A percentile compares a stretch with the other conserved stretches of the same genome.
phyloP scores from a whole-genome alignment of 305 asterid species.

The Plantago lanceolata region DNA sequence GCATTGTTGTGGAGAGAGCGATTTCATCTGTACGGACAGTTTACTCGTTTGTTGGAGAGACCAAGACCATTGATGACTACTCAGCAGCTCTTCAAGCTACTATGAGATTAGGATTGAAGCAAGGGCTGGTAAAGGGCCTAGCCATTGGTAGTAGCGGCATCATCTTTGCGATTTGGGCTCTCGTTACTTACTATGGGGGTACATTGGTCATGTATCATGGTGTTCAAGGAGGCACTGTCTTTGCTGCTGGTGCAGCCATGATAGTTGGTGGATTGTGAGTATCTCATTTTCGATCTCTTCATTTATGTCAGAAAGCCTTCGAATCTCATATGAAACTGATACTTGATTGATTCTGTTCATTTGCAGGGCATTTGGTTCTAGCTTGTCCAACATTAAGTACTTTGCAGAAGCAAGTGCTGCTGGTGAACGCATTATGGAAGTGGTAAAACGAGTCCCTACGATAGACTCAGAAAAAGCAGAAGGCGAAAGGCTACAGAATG shows the following conservation, averaged over 20 bases:
- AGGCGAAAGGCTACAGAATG: constrained; percentile 47
- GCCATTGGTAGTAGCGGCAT: constrained; percentile 87
- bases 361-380: constrained; percentile 74
- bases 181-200: constrained; percentile 80
- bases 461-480: constrained; percentile 70
- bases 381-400: constrained; percentile 71
- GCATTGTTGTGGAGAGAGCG: constrained; percentile 70
- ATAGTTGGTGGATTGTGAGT: constrained; percentile 87
- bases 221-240: constrained; percentile 76
- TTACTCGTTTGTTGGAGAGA: constrained; percentile 79
- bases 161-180: constrained; percentile 81
- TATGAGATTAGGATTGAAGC: constrained; percentile 58
- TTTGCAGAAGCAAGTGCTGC: constrained; percentile 83
- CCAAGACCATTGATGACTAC: constrained; percentile 42
- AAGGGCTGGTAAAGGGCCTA: constrained; percentile 87
- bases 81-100: constrained; percentile 74
- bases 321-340: background rate
- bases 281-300: background rate
- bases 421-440: constrained; percentile 63
- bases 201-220: constrained; percentile 79
- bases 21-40: constrained; percentile 81
- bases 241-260: constrained; percentile 80
- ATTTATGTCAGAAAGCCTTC: background rate
- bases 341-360: background rate
- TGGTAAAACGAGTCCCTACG: constrained; percentile 63